phyloP scores from a whole-genome alignment of 176 grass and related monocot genomes.

The Eragrostis curvula region DNA sequence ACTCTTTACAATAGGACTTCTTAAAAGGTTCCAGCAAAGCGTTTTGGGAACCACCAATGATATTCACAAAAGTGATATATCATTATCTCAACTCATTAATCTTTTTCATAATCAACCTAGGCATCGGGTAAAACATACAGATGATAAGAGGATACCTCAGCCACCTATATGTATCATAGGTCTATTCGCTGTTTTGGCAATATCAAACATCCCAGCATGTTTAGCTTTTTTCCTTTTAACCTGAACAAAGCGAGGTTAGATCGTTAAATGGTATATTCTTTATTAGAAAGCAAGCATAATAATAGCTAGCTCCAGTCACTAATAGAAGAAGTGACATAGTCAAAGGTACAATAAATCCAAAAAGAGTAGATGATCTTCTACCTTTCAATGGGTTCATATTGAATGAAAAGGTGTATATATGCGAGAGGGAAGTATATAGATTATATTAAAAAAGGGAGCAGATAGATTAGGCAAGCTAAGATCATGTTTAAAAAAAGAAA shows the following conservation, averaged over 20 bases:
- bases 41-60: background rate
- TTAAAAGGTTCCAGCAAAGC: background rate
- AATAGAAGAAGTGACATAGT: background rate
- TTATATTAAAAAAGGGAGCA: background rate
- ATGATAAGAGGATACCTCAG: conserved; percentile 48
- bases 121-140: background rate
- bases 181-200: conserved; percentile 83
- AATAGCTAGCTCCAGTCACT: conserved; percentile 5
- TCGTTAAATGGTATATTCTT: conserved; percentile 6
- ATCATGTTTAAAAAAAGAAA: background rate
- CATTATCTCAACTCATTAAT: background rate
- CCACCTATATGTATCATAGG: conserved; percentile 98
- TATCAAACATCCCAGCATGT: conserved; percentile 89
- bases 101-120: background rate
- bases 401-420: background rate
- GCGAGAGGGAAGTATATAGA: background rate
- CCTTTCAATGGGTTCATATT: background rate
- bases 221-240: conserved; percentile 96
- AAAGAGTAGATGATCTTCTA: background rate
- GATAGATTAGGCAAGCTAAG: background rate
- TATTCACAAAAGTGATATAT: background rate
- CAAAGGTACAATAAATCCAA: background rate
- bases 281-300: conserved; percentile 7
- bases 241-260: conserved; percentile 48
- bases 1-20: background rate